Evolutionary conservation across 2,329 filamentous ascomycete species (phyloP), one percentile per base, ranked within the genome.

Genomic region (Monosporascus sp.): DNA sequence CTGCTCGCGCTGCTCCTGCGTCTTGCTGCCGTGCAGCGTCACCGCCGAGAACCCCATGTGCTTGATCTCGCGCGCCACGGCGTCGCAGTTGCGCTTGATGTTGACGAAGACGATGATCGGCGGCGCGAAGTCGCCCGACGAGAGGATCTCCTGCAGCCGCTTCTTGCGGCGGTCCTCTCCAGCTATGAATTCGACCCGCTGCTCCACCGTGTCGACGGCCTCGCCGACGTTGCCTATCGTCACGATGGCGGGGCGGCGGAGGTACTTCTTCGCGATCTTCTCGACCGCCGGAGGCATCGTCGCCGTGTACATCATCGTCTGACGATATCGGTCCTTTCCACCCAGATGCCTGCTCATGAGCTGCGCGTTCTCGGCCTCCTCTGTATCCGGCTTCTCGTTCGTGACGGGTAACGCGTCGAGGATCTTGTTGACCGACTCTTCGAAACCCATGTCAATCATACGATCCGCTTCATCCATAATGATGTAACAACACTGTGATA

Each of bases 261-360:
- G 83, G 67, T 99, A 99, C 68, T 96, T 96, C 63, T 92, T 88
- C n/a, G 94, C 94, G 58, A 99, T 97, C 57, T 89, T 89, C 69
- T 99, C 94, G 17, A 99, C 89, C 0, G 89, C 84, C 0, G 89
- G 75, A 2, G 94, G 92, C 94, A 99, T 99, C 27, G 94, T 99
- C 50, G 94, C 94, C 59, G 94, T 97, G 83, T 97, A 99, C 94
- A 99, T 99, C 94, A 99, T 99, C 0, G 94, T 99, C 71, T 99
- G 93, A 54, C 94, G 81, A 74, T 97, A 97, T 22, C 88, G 82
- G 64, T 91, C 87, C 60, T 84, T 84, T 18, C 84, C 84, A 50
- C 86, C 85, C 2, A 96, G 74, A 63, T 88, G 88, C 53, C 83
- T 81, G 62, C 85, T 87, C 93, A 97, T 97, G n/a, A 87, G 84